phyloP scores from a whole-genome alignment of 257 asterid species.

The Solanum chmielewskii region DNA sequence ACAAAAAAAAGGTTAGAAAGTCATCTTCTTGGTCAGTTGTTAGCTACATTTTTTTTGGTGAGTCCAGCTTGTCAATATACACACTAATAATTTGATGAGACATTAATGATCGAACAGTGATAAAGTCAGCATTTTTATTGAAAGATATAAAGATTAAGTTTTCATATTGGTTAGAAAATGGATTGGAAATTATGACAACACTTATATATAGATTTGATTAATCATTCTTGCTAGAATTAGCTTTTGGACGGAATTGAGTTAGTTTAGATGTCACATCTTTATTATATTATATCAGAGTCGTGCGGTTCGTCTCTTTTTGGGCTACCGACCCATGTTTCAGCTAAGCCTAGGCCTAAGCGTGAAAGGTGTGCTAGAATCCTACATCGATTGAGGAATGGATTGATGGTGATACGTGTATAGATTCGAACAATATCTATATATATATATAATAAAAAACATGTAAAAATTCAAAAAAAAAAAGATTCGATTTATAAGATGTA shows the following conservation, averaged over 20 bases:
- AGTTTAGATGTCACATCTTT: background rate
- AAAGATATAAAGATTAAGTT: background rate
- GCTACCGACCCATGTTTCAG: background rate
- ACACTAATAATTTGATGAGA: background rate
- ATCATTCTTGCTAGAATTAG: background rate
- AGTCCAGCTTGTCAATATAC: conserved; percentile 10
- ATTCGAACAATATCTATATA: background rate
- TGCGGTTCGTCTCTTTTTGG: background rate
- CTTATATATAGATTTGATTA: background rate
- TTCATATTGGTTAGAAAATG: background rate
- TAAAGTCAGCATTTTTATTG: background rate
- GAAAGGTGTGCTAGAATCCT: background rate
- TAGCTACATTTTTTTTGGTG: background rate
- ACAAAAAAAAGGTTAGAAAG: background rate
- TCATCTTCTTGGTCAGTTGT: conserved; percentile 3
- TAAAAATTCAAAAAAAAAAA: background rate
- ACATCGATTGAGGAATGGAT: background rate
- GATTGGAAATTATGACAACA: background rate
- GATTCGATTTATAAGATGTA: background rate
- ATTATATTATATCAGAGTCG: background rate
- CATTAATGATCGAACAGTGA: background rate
- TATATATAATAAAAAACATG: background rate
- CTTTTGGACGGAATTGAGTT: background rate
- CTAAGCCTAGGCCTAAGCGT: background rate
- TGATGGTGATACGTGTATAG: background rate